Evolutionary conservation across 306 rosid genomes (phyloP).

Genomic region (Citrullus amarus): DNA sequence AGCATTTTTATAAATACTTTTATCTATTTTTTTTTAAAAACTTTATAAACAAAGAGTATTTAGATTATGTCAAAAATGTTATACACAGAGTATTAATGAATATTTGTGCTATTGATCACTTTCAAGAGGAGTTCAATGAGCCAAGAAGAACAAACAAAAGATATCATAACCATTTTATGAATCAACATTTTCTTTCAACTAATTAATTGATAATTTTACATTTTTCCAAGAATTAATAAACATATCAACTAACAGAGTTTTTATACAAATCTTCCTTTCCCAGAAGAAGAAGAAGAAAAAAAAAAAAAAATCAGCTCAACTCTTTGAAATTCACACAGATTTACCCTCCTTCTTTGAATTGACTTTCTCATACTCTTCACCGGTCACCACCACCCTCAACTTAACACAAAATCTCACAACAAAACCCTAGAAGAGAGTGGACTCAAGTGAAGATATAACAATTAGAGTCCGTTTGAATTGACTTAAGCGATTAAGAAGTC

Average conservation of each 20-base stretch:
- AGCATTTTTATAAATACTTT: too few species aligned
- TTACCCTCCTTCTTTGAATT: neutral
- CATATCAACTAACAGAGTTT: neutral
- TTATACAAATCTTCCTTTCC: neutral
- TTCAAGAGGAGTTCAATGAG: neutral
- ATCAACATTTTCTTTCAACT: neutral
- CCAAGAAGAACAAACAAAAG: neutral
- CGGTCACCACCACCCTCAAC: too few species aligned
- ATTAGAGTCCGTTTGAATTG: too few species aligned
- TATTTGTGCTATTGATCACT: too few species aligned
- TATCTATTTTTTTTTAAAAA: too few species aligned
- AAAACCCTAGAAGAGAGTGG: neutral
- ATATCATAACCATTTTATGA: neutral
- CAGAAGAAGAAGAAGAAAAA: neutral
- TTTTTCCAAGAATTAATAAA: neutral
- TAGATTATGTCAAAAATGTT: too few species aligned
- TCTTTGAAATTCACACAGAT: neutral
- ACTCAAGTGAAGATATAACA: neutral
- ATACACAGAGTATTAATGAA: too few species aligned
- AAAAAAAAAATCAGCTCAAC: neutral
- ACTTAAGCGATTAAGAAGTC: too few species aligned
- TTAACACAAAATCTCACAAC: neutral
- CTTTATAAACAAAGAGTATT: too few species aligned
- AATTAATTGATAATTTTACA: neutral
- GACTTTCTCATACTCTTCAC: neutral